A percentile compares a stretch with the other conserved stretches of the same genome.
Conservation (phyloP, 1,284 basidiomycete species). For the Melampsora americana region DNA sequence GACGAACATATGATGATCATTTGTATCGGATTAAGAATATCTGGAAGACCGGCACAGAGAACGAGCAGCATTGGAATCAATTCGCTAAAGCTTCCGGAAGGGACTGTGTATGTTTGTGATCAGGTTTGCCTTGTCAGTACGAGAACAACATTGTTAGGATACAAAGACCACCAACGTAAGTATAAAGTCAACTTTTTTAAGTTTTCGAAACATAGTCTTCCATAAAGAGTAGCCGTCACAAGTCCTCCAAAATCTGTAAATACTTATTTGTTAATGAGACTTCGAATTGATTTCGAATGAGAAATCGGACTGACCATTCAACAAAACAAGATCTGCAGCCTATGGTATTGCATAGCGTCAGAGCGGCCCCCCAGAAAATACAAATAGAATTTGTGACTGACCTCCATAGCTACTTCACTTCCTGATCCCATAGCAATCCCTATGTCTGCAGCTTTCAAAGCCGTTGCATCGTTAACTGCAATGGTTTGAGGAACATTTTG, state of each 20-base stretch:
- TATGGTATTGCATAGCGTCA: conserved; percentile 49
- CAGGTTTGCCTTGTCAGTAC: too few relatives aligned
- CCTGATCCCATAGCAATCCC: conserved; percentile 59
- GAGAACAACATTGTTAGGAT: too few relatives aligned
- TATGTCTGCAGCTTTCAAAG: conserved; percentile 57
- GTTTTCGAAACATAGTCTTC: conserved; percentile 68
- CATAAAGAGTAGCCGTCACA: conserved; percentile 51
- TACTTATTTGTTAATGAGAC: neutral
- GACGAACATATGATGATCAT: conserved; percentile 63
- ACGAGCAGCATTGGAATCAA: conserved; percentile 66
- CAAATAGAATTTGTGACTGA: too few relatives aligned
- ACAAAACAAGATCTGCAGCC: conserved; percentile 50
- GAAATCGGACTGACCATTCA: conserved; percentile 44
- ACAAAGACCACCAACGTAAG: too few relatives aligned
- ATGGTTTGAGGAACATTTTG: conserved; percentile 61
- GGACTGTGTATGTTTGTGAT: conserved; percentile 46
- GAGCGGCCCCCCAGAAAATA: conserved; percentile 50
- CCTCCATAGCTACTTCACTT: conserved; percentile 55
- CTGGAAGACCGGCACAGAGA: conserved; percentile 59
- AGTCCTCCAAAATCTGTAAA: conserved; percentile 50
- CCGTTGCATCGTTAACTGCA: conserved; percentile 68
- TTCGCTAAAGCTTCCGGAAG: conserved; percentile 62
- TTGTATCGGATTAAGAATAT: conserved; percentile 60
- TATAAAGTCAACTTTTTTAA: conserved; percentile 59
- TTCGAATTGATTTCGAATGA: too few relatives aligned